A percentile compares a stretch with the other conserved stretches of the same genome.
These are phyloP conservation scores for Fusarium metavorans DNA, from an alignment of 2,329 filamentous ascomycete species.

Conservation along the genomic window DNA sequence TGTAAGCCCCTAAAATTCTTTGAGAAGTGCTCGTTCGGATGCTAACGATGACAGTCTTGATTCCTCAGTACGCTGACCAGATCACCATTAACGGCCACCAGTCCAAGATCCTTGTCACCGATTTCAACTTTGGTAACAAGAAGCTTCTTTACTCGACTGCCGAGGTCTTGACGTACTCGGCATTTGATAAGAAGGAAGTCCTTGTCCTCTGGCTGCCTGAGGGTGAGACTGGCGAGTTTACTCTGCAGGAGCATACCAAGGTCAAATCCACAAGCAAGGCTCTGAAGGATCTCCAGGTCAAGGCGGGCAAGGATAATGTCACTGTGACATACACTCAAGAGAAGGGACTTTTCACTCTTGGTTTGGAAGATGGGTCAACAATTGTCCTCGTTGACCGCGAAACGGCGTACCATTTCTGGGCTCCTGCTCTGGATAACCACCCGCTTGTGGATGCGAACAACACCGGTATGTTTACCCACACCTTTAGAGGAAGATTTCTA, in stretches of 20 bases:
- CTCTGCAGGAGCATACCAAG: conserved; percentile 52
- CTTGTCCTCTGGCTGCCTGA: conserved; percentile 66
- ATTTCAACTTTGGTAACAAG: conserved; percentile 66
- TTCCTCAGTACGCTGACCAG: conserved; percentile 62
- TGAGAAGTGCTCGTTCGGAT: not conserved
- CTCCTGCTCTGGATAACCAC: conserved; percentile 61
- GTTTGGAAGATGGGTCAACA: conserved; percentile 59
- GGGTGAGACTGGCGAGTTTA: conserved; percentile 67
- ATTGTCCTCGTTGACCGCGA: conserved; percentile 66
- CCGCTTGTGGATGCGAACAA: conserved; percentile 58
- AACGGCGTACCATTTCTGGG: conserved; percentile 69
- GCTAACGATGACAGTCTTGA: conserved; percentile 50
- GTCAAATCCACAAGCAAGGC: conserved; percentile 40
- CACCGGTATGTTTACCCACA: conserved; percentile 51
- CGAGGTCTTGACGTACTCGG: conserved; percentile 64
- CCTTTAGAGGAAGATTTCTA: rapidly evolving
- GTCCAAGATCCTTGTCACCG: conserved; percentile 71
- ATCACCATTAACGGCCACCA: conserved; percentile 71
- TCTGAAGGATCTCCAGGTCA: conserved; percentile 55
- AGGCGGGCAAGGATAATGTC: conserved; percentile 54
- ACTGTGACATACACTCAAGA: conserved; percentile 62
- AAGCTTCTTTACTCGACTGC: conserved; percentile 67
- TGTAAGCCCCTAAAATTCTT: not conserved
- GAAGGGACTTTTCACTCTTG: conserved; percentile 60
- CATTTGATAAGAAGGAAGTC: conserved; percentile 60